Evolutionary conservation across 768 basidiomycete species (phyloP), one percentile per base, ranked within the genome.

Genomic region (Russula compacta): DNA sequence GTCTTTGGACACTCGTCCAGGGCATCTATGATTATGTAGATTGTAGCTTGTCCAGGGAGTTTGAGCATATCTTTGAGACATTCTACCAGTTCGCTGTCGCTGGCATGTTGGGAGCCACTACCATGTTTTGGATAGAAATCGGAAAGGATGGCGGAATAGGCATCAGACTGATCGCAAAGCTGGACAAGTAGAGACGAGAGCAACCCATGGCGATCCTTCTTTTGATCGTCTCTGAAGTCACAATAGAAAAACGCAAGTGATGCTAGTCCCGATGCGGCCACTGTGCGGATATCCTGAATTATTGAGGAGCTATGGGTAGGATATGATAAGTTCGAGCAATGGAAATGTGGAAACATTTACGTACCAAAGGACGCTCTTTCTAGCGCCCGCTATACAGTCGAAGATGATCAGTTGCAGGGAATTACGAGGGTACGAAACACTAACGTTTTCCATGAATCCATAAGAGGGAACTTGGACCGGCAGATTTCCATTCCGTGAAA

Each of bases 391-490:
- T 53, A 32, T 14, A 32, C 7, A 44, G n/a, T n/a, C 2, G 8
- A 11, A 33, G 24, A 9, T 1, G 4, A 6, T 47, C 36, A 54
- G 29, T 5, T 14, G 2, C 1, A 11, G 6, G 5, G 17, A 29
- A 17, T 5, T 0, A 14, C 12, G 7, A 47, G 1, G 7, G 46
- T 9, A 29, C 6, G 5, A 48, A 14, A 47, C 43, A 17, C 51
- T 21, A n/a, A 59, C 58, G 52, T 32, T 59, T 59, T n/a, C 58
- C 58, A 12, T 46, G 36, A 2, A 59, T 19, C 52, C 58, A 59
- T 35, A 59, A 19, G 2, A 59, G n/a, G n/a, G 44, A 53, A 11
- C 11, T 21, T 21, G n/a, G 2, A 19, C 35, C 36, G 19, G 42
- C n/a, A 5, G 6, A 10, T 1, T 33, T 53, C 58, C 58, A 53